Conservation (phyloP, 1,284 basidiomycete species). For the Malassezia dermatis region DNA sequence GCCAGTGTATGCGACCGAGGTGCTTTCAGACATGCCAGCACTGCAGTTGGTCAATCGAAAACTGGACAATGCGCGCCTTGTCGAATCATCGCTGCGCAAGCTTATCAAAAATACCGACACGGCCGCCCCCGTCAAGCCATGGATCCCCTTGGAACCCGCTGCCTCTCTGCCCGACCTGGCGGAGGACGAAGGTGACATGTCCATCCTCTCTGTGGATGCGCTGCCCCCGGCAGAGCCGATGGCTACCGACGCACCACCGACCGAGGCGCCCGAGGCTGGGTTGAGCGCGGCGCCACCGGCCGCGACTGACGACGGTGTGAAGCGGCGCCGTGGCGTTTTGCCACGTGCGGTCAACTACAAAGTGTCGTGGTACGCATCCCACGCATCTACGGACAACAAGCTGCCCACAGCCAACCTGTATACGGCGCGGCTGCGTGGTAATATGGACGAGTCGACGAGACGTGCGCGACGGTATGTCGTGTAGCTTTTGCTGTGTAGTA, state of each 20-base stretch:
- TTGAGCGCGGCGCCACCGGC: neutral
- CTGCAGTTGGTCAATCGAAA: constrained; percentile 33
- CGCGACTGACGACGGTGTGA: neutral
- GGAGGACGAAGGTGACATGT: neutral
- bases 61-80: constrained; percentile 33
- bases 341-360: constrained; percentile 32
- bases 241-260: neutral
- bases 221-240: neutral
- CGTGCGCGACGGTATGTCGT: constrained; percentile 6
- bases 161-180: neutral
- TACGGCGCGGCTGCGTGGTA: constrained; percentile 15
- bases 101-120: constrained; percentile 31
- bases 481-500: neutral
- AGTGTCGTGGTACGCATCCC: constrained; percentile 28
- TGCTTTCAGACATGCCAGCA: constrained; percentile 11
- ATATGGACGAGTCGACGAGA: constrained; percentile 3
- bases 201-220: neutral
- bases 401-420: constrained; percentile 17
- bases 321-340: constrained; percentile 3
- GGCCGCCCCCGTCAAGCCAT: constrained; percentile 19
- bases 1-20: constrained; percentile 24
- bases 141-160: neutral
- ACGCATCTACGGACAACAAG: constrained; percentile 22
- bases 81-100: constrained; percentile 27
- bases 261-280: constrained; percentile 2